A percentile compares a stretch with the other conserved stretches of the same genome.
phyloP scores from a whole-genome alignment of 2,329 filamentous ascomycete genomes.

The Aspergillus latus region DNA sequence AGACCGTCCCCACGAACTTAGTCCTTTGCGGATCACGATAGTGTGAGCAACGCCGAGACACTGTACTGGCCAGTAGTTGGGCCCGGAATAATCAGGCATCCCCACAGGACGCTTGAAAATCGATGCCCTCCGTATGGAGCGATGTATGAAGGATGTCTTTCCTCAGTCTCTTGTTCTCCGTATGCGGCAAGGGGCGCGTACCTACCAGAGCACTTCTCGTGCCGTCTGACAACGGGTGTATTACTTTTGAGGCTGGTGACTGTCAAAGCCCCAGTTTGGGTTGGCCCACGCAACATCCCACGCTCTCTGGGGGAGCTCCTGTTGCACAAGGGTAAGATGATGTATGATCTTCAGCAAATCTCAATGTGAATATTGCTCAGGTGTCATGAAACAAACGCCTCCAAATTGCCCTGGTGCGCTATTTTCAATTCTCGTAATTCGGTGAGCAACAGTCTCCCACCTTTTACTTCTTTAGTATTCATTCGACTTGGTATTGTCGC shows the following conservation, averaged over 20 bases:
- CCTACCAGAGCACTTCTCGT: conserved; percentile 7
- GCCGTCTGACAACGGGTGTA: conserved; percentile 15
- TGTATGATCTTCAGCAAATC: conserved; percentile 20
- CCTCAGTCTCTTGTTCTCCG: neutral
- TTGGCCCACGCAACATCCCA: conserved; percentile 25
- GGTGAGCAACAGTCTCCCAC: conserved; percentile 9
- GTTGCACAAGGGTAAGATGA: conserved; percentile 21
- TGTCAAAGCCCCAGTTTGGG: conserved; percentile 18
- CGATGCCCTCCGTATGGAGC: conserved; percentile 13
- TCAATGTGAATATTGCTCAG: conserved; percentile 13
- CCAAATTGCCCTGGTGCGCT: conserved; percentile 15
- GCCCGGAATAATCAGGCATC: conserved; percentile 16
- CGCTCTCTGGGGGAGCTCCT: conserved; percentile 15
- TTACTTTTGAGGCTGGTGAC: conserved; percentile 22
- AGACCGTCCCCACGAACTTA: conserved; percentile 19
- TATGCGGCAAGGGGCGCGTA: conserved; percentile 5
- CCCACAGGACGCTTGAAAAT: conserved; percentile 18
- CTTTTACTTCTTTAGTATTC: neutral
- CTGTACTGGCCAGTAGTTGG: conserved; percentile 20
- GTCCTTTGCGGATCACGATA: conserved; percentile 11
- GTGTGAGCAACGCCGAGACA: conserved; percentile 16
- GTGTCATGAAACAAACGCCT: conserved; percentile 13
- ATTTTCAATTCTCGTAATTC: conserved; percentile 19
- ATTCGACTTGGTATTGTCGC: neutral
- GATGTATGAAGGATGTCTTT: neutral